Evolutionary conservation across 208 protist species (phyloP).

Genomic region (Eutreptiella sp.): DNA sequence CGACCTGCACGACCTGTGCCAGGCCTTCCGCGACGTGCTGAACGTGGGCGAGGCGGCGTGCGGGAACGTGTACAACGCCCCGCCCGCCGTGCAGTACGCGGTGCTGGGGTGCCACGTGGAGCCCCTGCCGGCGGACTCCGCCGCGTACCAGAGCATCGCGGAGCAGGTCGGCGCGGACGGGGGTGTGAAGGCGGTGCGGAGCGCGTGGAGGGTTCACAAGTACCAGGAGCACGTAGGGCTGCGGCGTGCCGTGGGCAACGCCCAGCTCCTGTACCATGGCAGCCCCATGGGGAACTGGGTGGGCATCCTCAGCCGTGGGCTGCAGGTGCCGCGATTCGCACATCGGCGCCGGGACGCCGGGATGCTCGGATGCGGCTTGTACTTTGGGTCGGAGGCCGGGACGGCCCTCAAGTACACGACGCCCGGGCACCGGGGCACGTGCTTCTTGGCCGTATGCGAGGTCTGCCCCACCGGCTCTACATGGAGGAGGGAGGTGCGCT

Average conservation of each 20-base stretch:
- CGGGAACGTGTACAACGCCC: conserved; percentile 9
- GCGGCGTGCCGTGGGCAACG: not conserved
- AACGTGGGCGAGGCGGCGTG: conserved; percentile 1
- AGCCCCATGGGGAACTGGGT: conserved; percentile 34
- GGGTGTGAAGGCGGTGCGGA: too few species aligned
- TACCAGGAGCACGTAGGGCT: too few species aligned
- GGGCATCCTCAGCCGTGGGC: conserved; percentile 37
- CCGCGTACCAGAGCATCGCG: too few species aligned
- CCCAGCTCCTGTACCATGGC: conserved; percentile 32
- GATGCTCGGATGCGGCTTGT: conserved; percentile 43
- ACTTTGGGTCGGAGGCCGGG: conserved; percentile 31
- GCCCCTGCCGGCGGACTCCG: too few species aligned
- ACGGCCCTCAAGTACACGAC: conserved; percentile 32
- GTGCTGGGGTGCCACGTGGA: conserved; percentile 14
- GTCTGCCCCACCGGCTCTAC: conserved; percentile 40
- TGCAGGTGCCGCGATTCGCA: conserved; percentile 35
- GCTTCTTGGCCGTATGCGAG: conserved; percentile 27
- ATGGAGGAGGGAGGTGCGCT: too few species aligned
- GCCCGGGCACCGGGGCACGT: not conserved
- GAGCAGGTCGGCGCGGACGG: too few species aligned
- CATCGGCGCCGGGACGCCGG: conserved; percentile 34
- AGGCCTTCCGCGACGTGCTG: conserved; percentile 1
- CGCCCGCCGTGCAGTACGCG: conserved; percentile 15
- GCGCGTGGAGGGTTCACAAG: too few species aligned
- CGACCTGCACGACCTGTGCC: conserved; percentile 10